A percentile compares a stretch with the other conserved stretches of the same genome.
Conservation (phyloP, 306 rosid genomes). For the Dryas alaskensis region DNA sequence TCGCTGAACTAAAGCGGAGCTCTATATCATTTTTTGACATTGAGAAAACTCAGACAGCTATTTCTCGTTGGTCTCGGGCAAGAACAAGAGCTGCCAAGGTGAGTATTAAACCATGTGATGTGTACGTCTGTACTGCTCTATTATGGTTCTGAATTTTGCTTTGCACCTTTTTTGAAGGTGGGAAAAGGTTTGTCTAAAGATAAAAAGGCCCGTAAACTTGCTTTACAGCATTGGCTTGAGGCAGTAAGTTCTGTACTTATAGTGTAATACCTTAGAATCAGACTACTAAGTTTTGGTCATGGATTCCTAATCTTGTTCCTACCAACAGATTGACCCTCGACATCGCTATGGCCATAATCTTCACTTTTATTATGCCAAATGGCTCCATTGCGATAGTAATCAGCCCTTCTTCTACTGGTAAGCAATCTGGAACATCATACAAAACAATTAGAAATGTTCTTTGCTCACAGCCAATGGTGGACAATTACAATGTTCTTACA, state of each 20-base stretch:
- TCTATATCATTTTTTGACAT: conserved; percentile 88
- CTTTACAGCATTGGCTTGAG: conserved; percentile 92
- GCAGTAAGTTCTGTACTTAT: conserved; percentile 56
- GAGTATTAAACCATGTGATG: conserved; percentile 5
- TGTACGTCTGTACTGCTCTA: conserved; percentile 4
- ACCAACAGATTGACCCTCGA: conserved; percentile 82
- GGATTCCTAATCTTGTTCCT: conserved; percentile 15
- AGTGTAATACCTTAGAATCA: conserved; percentile 10
- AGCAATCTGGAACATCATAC: conserved; percentile 8
- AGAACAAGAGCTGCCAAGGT: conserved; percentile 86
- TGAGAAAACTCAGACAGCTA: conserved; percentile 63
- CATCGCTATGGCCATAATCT: conserved; percentile 94
- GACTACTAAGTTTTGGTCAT: conserved; percentile 18
- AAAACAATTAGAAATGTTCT: conserved; percentile 3
- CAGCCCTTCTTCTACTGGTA: conserved; percentile 93
- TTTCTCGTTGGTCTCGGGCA: conserved; percentile 82
- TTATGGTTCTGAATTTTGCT: conserved; percentile 22
- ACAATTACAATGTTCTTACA: no score
- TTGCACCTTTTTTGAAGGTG: conserved; percentile 43
- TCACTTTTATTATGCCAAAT: conserved; percentile 71
- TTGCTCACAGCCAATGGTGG: conserved; percentile 10
- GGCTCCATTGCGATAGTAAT: conserved; percentile 77
- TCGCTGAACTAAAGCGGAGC: conserved; percentile 73
- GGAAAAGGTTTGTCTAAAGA: conserved; percentile 90
- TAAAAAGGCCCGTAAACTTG: conserved; percentile 73